phyloP scores from a whole-genome alignment of 768 basidiomycete genomes.

The Suillus discolor region DNA sequence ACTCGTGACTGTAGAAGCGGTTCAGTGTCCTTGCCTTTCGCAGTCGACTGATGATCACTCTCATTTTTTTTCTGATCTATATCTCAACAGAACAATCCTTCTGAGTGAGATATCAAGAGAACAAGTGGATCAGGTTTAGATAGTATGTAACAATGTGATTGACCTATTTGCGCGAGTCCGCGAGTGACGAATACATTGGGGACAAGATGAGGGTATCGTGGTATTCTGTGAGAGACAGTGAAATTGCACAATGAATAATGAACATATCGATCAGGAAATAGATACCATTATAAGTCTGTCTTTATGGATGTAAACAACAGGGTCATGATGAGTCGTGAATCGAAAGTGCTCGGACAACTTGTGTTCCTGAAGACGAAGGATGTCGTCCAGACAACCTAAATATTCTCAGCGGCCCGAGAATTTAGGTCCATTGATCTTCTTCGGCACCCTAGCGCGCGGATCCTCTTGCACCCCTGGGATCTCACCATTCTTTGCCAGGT shows the following conservation, averaged over 20 bases:
- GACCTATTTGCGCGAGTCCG: slow-evolving; percentile 27
- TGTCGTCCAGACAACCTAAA: slow-evolving; percentile 7
- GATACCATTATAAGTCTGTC: slow-evolving; percentile 25
- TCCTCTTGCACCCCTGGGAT: slow-evolving; percentile 71
- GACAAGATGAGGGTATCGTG: slow-evolving; percentile 37
- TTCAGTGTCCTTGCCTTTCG: background rate
- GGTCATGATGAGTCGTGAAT: slow-evolving; percentile 31
- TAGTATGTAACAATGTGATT: slow-evolving; percentile 19
- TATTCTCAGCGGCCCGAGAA: slow-evolving; percentile 32
- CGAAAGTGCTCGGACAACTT: background rate
- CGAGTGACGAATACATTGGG: slow-evolving; percentile 26
- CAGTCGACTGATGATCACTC: background rate
- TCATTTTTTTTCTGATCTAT: slow-evolving; percentile 4
- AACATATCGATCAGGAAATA: slow-evolving; percentile 30
- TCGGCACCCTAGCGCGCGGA: slow-evolving; percentile 45
- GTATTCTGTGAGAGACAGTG: slow-evolving; percentile 29
- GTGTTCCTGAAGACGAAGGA: background rate
- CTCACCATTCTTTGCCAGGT: slow-evolving; percentile 70
- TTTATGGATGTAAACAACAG: slow-evolving; percentile 18
- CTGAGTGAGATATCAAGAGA: slow-evolving; percentile 10
- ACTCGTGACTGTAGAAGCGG: background rate
- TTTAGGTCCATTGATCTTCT: slow-evolving; percentile 9
- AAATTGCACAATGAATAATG: slow-evolving; percentile 30
- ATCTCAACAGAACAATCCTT: slow-evolving; percentile 26
- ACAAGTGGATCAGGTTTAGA: slow-evolving; percentile 19